Conservation (phyloP, 139 green algal genomes). For the Microglena sp. region DNA sequence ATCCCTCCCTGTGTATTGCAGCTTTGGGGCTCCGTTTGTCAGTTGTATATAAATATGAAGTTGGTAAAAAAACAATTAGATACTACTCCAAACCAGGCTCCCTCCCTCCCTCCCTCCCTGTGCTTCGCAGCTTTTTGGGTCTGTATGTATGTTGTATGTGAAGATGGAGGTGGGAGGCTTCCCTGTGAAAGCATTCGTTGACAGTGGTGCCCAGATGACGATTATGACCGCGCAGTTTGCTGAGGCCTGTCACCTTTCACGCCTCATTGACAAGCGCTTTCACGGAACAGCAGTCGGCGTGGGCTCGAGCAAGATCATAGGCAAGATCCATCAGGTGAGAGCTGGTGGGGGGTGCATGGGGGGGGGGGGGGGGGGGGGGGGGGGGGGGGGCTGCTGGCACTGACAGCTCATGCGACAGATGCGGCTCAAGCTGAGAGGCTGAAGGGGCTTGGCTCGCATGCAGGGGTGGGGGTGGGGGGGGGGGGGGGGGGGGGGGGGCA, state of each 20-base stretch:
- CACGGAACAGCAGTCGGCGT: conserved; percentile 80
- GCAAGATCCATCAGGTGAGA: conserved; percentile 67
- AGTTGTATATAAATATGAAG: too few species aligned
- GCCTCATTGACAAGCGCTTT: conserved; percentile 85
- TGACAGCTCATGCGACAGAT: neutral
- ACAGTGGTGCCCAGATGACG: conserved; percentile 74
- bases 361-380: too few species aligned
- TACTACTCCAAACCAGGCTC: too few species aligned
- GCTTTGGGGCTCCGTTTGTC: too few species aligned
- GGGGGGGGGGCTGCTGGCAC: too few species aligned
- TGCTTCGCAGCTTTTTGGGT: too few species aligned
- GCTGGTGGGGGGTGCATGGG: too few species aligned
- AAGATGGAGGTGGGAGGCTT: conserved; percentile 73
- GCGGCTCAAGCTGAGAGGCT: neutral
- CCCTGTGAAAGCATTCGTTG: conserved; percentile 67
- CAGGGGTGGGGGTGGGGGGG: neutral
- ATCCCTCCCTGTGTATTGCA: too few species aligned
- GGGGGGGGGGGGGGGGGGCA: too few species aligned
- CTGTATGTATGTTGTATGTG: conserved; percentile 82
- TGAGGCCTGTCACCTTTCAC: conserved; percentile 64
- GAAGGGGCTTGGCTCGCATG: too few species aligned
- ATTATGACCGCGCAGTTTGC: conserved; percentile 52
- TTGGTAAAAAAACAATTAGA: too few species aligned
- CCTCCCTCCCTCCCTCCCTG: too few species aligned
- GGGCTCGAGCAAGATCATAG: conserved; percentile 77